Evolutionary conservation across 2,329 filamentous ascomycete genomes (phyloP).

Genomic region (Penicillium sp.): DNA sequence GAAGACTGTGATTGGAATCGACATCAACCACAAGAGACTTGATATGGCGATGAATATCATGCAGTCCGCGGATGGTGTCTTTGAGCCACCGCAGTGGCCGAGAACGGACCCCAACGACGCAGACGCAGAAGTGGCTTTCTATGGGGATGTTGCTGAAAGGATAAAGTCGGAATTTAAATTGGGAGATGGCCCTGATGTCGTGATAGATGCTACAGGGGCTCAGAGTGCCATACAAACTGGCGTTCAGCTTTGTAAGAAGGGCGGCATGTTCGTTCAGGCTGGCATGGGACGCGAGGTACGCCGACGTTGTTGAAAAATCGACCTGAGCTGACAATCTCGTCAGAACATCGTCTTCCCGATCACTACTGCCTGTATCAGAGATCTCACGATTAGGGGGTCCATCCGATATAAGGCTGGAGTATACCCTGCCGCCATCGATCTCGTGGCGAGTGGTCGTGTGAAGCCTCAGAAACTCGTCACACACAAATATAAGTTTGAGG

Average conservation of each 20-base stretch:
- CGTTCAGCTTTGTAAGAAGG: conserved; percentile 47
- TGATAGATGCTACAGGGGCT: conserved; percentile 53
- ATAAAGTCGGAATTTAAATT: conserved; percentile 45
- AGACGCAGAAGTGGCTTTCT: neutral
- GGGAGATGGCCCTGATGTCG: conserved; percentile 51
- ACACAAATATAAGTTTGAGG: conserved; percentile 46
- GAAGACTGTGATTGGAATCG: conserved; percentile 49
- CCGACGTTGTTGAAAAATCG: neutral
- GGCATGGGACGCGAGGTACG: conserved; percentile 52
- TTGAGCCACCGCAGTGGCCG: conserved; percentile 34
- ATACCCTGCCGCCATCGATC: conserved; percentile 52
- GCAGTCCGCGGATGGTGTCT: conserved; percentile 43
- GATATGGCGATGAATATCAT: conserved; percentile 38
- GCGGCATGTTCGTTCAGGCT: conserved; percentile 54
- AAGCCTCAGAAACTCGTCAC: conserved; percentile 39
- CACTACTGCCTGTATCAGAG: conserved; percentile 51
- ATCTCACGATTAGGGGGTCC: conserved; percentile 51
- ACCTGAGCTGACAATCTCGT: neutral
- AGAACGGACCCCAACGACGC: neutral
- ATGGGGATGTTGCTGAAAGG: conserved; percentile 38
- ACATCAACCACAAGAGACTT: conserved; percentile 46
- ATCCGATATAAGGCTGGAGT: conserved; percentile 55
- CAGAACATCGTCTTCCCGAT: conserved; percentile 55
- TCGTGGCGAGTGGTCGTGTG: conserved; percentile 53
- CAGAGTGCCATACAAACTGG: conserved; percentile 52